These are phyloP conservation scores for Cucurbita ficifolia DNA, from an alignment of 306 rosid genomes.

Conservation along the genomic window DNA sequence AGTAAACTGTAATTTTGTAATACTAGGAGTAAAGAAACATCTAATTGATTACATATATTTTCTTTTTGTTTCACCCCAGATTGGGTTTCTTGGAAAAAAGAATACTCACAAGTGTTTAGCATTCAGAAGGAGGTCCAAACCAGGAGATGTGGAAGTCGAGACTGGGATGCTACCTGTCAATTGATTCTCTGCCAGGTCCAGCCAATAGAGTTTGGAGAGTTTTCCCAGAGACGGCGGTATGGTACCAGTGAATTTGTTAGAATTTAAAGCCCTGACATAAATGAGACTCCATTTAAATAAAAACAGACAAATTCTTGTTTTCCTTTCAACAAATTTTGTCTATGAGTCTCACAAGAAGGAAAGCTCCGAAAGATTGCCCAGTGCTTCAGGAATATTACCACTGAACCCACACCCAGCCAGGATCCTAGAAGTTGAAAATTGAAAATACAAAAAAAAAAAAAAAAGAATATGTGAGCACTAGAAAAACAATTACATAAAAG, in stretches of 20 bases:
- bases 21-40: background rate
- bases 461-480: background rate
- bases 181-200: slow-evolving; percentile 75
- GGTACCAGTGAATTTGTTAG: slow-evolving; percentile 59
- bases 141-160: slow-evolving; percentile 40
- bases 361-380: slow-evolving; percentile 65
- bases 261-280: slow-evolving; percentile 67
- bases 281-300: background rate
- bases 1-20: background rate
- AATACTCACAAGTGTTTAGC: slow-evolving; percentile 79
- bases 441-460: background rate
- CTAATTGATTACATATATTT: background rate
- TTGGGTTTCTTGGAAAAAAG: background rate
- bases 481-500: background rate
- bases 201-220: slow-evolving; percentile 79
- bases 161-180: slow-evolving; percentile 59
- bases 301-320: background rate
- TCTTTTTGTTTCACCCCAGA: background rate
- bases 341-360: slow-evolving; percentile 60
- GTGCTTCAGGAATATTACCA: slow-evolving; percentile 60
- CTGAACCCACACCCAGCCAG: slow-evolving; percentile 84
- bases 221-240: slow-evolving; percentile 82
- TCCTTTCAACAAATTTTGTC: background rate
- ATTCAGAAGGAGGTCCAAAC: slow-evolving; percentile 64
- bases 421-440: slow-evolving; percentile 38